Base-by-base conservation (phyloP, 495 filamentous ascomycete genomes). In the Parathielavia appendiculata region DNA sequence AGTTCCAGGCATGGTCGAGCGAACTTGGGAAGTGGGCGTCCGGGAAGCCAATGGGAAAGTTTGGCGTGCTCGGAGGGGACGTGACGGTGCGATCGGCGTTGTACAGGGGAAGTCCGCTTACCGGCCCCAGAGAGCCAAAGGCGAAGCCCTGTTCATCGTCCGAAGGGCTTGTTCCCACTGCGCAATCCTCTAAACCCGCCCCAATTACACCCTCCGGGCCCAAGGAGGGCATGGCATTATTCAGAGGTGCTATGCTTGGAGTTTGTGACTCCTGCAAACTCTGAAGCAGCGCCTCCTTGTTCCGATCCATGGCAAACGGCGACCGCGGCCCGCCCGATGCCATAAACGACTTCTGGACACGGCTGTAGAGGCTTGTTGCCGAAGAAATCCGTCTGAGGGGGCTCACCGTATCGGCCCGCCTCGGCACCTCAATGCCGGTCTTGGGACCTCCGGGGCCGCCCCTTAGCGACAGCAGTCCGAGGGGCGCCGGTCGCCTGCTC, bases 381-480 rank as follows among this genome's bases (percentile, higher is more conserved):
- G 77, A 79, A 11, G 71, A 73, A 30, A 80, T 75, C n/a, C 77
- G 73, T 41, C 77, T 65, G 61, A 80, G 72, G 8, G 76, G 73
- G 63, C 71, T 75, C 5, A 71, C 68, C 16, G 69, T 64, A 14
- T 75, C 75, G 8, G 64, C 40, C 17, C 73, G 59, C 54, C 70
- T 66, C 0, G 73, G 57, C 50, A 59, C 67, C 26, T 78, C 76
- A 20, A 75, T 51, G 19, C 66, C 71, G 1, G 71, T 72, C 64
- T 74, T 79, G 5, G 72, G 68, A 16, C 66, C 26, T 2, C 26
- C 68, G 2, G 55, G 57, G n/a, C 68, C 69, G 26, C 66, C 71
- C 16, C 75, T 69, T 1, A 73, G 58, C 3, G 73, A 63, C 16
- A 66, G 35, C 17, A 72, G 62, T 14, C 69, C 73, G 7, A 80